Conservation (phyloP, 139 green algal species). For the Eudorina sp. region DNA sequence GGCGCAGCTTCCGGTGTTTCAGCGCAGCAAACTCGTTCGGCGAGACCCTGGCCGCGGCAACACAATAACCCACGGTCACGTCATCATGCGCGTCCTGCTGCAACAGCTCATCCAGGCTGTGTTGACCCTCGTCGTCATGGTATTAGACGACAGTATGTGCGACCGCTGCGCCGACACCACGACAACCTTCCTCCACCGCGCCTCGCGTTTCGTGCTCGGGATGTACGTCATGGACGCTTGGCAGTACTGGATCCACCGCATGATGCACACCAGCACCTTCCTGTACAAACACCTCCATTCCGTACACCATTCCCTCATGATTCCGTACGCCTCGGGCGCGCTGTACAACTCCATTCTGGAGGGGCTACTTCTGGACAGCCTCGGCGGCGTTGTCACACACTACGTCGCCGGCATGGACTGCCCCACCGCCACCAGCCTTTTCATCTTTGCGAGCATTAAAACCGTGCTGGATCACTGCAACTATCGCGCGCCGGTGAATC, state of each 20-base stretch:
- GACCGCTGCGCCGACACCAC: not conserved
- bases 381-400: slow-evolving; percentile 70
- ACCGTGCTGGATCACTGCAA: slow-evolving; percentile 79
- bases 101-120: slow-evolving; percentile 73
- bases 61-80: slow-evolving; percentile 44
- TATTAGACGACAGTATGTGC: slow-evolving; percentile 62
- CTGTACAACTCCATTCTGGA: slow-evolving; percentile 84
- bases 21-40: slow-evolving; percentile 42
- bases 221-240: slow-evolving; percentile 83
- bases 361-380: slow-evolving; percentile 75
- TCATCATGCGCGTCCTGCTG: slow-evolving; percentile 74
- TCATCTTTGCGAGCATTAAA: slow-evolving; percentile 74
- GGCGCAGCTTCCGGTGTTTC: slow-evolving; percentile 47
- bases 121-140: slow-evolving; percentile 50
- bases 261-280: slow-evolving; percentile 70
- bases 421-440: slow-evolving; percentile 58
- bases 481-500: slow-evolving; percentile 75
- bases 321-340: slow-evolving; percentile 75
- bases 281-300: slow-evolving; percentile 80
- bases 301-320: slow-evolving; percentile 72
- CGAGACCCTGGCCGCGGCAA: slow-evolving; percentile 45
- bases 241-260: slow-evolving; percentile 83
- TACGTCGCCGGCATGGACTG: slow-evolving; percentile 67
- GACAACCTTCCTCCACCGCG: not conserved
- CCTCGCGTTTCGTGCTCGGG: slow-evolving; percentile 55